Evolutionary conservation across 331 rosid genomes (phyloP).

Genomic region (Acacia pycnantha): DNA sequence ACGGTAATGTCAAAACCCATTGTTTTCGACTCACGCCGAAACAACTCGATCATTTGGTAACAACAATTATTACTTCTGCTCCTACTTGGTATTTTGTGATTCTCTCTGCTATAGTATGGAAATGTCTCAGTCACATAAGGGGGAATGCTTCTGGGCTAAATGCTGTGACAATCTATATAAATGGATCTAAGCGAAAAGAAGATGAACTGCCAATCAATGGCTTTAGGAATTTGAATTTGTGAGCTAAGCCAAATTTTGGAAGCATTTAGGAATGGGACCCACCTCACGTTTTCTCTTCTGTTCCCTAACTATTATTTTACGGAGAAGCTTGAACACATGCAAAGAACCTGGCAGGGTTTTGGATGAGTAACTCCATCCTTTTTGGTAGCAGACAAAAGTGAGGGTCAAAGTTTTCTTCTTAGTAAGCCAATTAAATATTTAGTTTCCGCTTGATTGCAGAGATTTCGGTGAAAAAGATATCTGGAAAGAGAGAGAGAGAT

Average conservation of each 20-base stretch:
- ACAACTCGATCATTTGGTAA: slow-evolving; percentile 42
- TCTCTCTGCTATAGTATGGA: slow-evolving; percentile 65
- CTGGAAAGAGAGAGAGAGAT: not conserved
- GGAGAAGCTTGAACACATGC: slow-evolving; percentile 47
- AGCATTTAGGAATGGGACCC: no score
- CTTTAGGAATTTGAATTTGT: slow-evolving; percentile 67
- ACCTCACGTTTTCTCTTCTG: slow-evolving; percentile 22
- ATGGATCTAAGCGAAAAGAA: not conserved
- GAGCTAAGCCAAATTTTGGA: slow-evolving; percentile 60
- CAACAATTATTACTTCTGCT: not conserved
- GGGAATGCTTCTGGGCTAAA: slow-evolving; percentile 22
- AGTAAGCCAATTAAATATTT: no score
- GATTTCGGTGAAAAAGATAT: slow-evolving; percentile 80
- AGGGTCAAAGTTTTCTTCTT: slow-evolving; percentile 58
- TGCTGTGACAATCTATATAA: slow-evolving; percentile 53
- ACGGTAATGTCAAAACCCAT: slow-evolving; percentile 37
- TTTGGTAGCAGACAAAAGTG: slow-evolving; percentile 54
- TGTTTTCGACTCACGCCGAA: slow-evolving; percentile 47
- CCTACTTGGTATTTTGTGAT: slow-evolving; percentile 42
- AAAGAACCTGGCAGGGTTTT: slow-evolving; percentile 66
- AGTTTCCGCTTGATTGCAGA: slow-evolving; percentile 50
- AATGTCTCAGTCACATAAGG: slow-evolving; percentile 40
- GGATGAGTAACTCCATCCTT: slow-evolving; percentile 52
- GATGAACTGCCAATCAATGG: slow-evolving; percentile 43
- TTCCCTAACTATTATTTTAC: slow-evolving; percentile 15